A percentile compares a stretch with the other conserved stretches of the same genome.
These are phyloP conservation scores for Candida parachauliodes DNA, from an alignment of 805 yeast genomes.

Conservation along the genomic window DNA sequence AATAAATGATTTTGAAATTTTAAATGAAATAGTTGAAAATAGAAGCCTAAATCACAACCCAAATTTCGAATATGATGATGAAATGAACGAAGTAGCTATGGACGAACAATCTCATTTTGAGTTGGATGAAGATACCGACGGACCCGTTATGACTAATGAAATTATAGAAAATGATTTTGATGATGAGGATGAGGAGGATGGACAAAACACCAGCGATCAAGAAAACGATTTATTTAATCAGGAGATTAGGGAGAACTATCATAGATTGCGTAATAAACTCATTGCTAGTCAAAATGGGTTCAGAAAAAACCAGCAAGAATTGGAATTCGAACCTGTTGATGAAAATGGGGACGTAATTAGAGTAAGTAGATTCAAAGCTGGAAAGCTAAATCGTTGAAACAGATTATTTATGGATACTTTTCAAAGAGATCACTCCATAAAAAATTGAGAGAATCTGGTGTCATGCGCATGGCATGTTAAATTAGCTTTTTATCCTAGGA, in stretches of 20 bases:
- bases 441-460: no score
- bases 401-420: no score
- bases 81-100: conserved; percentile 19
- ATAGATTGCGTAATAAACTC: conserved; percentile 51
- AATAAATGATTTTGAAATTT: conserved; percentile 49
- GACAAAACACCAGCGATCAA: conserved; percentile 9
- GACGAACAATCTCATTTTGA: conserved; percentile 28
- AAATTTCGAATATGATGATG: conserved; percentile 5
- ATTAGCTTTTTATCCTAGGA: no score
- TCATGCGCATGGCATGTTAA: no score
- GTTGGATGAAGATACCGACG: conserved; percentile 22
- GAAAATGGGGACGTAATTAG: conserved; percentile 56
- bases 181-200: conserved; percentile 24
- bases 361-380: conserved; percentile 67
- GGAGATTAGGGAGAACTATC: conserved; percentile 54
- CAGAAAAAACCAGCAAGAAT: conserved; percentile 43
- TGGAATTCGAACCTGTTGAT: conserved; percentile 67
- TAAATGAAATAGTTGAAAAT: conserved; percentile 45
- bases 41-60: conserved; percentile 2
- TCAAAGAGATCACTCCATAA: no score
- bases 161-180: conserved; percentile 29
- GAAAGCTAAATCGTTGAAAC: no score
- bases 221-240: conserved; percentile 36
- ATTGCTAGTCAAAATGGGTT: conserved; percentile 41
- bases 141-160: conserved; percentile 36